phyloP scores from a whole-genome alignment of 2,329 filamentous ascomycete genomes.

The Ceratocystis alfenasii region DNA sequence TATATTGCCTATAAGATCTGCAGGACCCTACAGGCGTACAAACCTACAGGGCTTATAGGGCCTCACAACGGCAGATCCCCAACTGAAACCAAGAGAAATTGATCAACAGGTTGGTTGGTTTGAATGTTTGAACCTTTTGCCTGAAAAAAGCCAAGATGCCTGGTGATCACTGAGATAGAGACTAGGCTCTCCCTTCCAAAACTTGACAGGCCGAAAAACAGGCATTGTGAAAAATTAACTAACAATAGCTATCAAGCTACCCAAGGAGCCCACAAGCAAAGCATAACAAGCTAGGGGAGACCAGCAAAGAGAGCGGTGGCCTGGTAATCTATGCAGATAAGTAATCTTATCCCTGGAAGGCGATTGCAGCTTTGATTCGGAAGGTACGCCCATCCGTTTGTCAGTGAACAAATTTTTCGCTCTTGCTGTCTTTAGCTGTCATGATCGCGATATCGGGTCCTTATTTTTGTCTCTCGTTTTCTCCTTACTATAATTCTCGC shows the following conservation, averaged over 20 bases:
- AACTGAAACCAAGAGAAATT: constrained; percentile 12
- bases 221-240: background rate
- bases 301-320: background rate
- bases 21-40: background rate
- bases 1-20: constrained; percentile 8
- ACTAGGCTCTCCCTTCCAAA: background rate
- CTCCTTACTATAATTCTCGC: background rate
- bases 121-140: background rate
- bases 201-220: background rate
- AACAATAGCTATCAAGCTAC: background rate
- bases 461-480: background rate
- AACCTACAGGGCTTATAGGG: constrained; percentile 8
- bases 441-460: background rate
- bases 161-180: background rate
- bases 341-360: background rate
- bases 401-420: background rate
- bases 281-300: background rate
- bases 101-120: background rate
- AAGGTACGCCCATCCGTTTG: background rate
- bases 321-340: background rate
- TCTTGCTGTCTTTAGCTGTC: background rate
- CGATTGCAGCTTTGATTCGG: background rate
- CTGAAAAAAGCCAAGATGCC: background rate
- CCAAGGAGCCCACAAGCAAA: background rate
- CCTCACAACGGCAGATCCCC: constrained; percentile 6